Conservation (phyloP, 306 rosid species). For the Pyrus pyrifolia region DNA sequence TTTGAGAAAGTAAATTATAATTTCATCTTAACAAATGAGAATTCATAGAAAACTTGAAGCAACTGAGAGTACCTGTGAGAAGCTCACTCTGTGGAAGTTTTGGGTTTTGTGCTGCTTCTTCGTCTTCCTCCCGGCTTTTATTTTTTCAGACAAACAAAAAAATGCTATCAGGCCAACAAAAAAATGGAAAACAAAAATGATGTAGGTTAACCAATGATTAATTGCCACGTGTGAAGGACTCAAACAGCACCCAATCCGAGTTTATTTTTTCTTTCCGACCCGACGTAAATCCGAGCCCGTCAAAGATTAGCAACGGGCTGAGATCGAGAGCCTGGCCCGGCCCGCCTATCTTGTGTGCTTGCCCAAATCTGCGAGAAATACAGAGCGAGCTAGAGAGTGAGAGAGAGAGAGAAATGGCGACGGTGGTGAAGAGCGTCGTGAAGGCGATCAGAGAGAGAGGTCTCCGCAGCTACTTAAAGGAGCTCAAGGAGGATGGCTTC, state of each 20-base stretch:
- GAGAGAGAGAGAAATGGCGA: slow-evolving; percentile 45
- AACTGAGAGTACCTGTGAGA: not conserved
- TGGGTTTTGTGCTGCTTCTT: not conserved
- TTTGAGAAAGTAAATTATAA: not conserved
- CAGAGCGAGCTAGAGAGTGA: not conserved
- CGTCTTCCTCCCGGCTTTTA: not conserved
- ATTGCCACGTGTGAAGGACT: slow-evolving; percentile 24
- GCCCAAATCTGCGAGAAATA: not conserved
- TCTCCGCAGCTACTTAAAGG: slow-evolving; percentile 46
- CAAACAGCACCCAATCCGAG: not conserved
- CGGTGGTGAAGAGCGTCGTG: slow-evolving; percentile 64
- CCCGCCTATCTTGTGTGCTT: not conserved
- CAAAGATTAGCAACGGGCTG: not conserved
- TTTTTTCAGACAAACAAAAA: not conserved
- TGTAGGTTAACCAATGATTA: slow-evolving; percentile 34
- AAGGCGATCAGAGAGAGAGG: slow-evolving; percentile 75
- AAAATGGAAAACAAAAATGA: slow-evolving; percentile 15
- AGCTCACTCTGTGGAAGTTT: not conserved
- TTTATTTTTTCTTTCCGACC: not conserved
- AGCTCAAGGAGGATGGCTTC: slow-evolving; percentile 78
- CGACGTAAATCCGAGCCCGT: not conserved
- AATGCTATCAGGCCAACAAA: slow-evolving; percentile 15
- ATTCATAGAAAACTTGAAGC: not conserved
- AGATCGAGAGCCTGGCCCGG: not conserved
- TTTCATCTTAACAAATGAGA: not conserved